Base-by-base conservation (phyloP, 129 eudicot genomes). In the Deinandra increscens region DNA sequence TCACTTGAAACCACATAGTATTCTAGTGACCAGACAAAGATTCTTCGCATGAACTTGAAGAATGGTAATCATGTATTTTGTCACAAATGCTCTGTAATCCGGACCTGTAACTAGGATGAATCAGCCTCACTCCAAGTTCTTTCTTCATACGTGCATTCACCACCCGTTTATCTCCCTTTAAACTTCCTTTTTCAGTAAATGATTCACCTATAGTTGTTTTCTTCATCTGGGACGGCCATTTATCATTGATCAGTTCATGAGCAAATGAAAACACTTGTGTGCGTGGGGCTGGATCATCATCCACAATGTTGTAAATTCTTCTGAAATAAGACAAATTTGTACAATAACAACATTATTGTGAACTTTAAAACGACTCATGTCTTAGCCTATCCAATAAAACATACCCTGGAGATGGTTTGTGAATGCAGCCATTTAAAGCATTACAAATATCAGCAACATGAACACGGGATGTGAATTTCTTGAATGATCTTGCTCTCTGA, bases 391-490 rank as follows among this genome's bases (percentile, higher is more conserved):
- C 33, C 51, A 20, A 23, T 5, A 55, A 13, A 61, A 75, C 59
- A 11, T 83, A 90, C 97, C 96, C 81, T 1, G 78, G 64, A 34
- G 73, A 71, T 68, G 88, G 89, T 68, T 75, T 84, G 66, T 17
- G 69, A 60, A 86, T 79, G 73, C 89, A 73, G 62, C 81, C 84
- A 74, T 69, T 60, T 39, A 91, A 87, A 43, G 91, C 95, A 34
- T 84, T 90, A 81, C 91, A 91, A 62, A 91, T 91, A 77, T 91
- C 98, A 59, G 84, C 83, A 51, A 91, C 87, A 75, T 91, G 98
- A 79, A 91, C 80, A 15, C 98, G 83, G 26, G 95, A 84, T 6
- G 98, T 91, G 75, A 75, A 91, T 29, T 59, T 76, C 64, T 65
- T 86, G n/a, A 70, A 86, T 37, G 83, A 80, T 80, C 98, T 86